Conservation (phyloP, 495 filamentous ascomycete species). For the Aspergillus indologenus region DNA sequence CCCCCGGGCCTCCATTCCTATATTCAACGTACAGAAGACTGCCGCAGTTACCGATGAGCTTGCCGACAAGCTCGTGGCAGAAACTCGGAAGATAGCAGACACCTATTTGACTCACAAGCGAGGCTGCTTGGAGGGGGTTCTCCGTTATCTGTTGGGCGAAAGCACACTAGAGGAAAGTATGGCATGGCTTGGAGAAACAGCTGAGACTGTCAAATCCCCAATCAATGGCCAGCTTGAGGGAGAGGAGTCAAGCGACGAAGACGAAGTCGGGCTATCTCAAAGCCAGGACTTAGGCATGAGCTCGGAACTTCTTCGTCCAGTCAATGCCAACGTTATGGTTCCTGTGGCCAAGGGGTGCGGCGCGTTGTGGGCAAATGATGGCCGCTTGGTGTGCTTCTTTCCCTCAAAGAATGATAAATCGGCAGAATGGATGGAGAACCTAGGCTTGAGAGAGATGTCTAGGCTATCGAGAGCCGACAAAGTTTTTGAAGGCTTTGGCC, state of each 20-base stretch:
- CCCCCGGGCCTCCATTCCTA: slow-evolving; percentile 62
- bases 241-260: slow-evolving; percentile 79
- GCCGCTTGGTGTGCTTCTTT: slow-evolving; percentile 82
- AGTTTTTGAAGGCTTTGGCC: slow-evolving; percentile 87
- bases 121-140: slow-evolving; percentile 77
- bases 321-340: slow-evolving; percentile 71
- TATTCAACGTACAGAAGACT: slow-evolving; percentile 72
- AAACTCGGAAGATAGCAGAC: slow-evolving; percentile 67
- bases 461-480: slow-evolving; percentile 58
- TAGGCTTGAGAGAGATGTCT: slow-evolving; percentile 59
- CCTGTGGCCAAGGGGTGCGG: slow-evolving; percentile 74
- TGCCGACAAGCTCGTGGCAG: slow-evolving; percentile 58
- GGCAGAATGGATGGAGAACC: slow-evolving; percentile 58
- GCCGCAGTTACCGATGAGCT: slow-evolving; percentile 70
- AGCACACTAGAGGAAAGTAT: slow-evolving; percentile 71
- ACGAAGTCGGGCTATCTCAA: slow-evolving; percentile 61
- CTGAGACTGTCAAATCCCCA: slow-evolving; percentile 44
- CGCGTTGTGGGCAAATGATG: slow-evolving; percentile 72
- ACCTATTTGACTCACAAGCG: slow-evolving; percentile 64
- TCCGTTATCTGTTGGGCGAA: slow-evolving; percentile 84
- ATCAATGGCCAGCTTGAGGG: slow-evolving; percentile 61
- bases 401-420: slow-evolving; percentile 75
- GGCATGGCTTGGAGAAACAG: slow-evolving; percentile 55
- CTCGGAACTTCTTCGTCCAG: slow-evolving; percentile 50
- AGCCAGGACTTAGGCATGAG: slow-evolving; percentile 54